Evolutionary conservation across 148 eudicot genomes (phyloP), one percentile per base, ranked within the genome.

Genomic region (Camellia lanceoleosa): DNA sequence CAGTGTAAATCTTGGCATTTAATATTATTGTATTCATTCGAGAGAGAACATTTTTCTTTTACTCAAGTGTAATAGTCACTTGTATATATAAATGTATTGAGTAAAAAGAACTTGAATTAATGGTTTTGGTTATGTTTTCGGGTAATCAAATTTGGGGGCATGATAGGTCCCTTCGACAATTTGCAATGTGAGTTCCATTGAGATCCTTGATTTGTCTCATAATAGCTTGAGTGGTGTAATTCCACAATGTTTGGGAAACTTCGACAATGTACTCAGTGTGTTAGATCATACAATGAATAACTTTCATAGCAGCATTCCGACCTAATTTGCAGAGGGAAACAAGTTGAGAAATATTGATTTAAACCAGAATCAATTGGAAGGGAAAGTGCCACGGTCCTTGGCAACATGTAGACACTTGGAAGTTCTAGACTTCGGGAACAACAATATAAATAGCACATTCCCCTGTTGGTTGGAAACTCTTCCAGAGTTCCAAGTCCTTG

Each of bases 101-200:
- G n/a, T n/a, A n/a, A n/a, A n/a, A n/a, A n/a, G n/a, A n/a, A n/a
- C n/a, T n/a, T n/a, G n/a, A n/a, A n/a, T n/a, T n/a, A n/a, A n/a
- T n/a, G n/a, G n/a, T n/a, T n/a, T n/a, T n/a, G n/a, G n/a, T n/a
- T n/a, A n/a, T n/a, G n/a, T n/a, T n/a, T n/a, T n/a, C n/a, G n/a
- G n/a, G n/a, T n/a, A n/a, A n/a, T n/a, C n/a, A n/a, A n/a, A n/a
- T n/a, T n/a, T n/a, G n/a, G n/a, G n/a, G n/a, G n/a, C n/a, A n/a
- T n/a, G n/a, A n/a, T n/a, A n/a, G n/a, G 75, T 90, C 49, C 93
- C 93, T 0, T 38, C 7, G 55, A 63, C 60, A 2, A 11, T 87
- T 8, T 79, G 89, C 52, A 73, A 30, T 12, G 0, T 82, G 68
- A 65, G 55, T 9, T 69, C 78, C 68, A 82, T 87, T 47, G 43